A percentile compares a stretch with the other conserved stretches of the same genome.
These are phyloP conservation scores for Pythium aquatile DNA, from an alignment of 352 stramenopile species.

Conservation along the genomic window DNA sequence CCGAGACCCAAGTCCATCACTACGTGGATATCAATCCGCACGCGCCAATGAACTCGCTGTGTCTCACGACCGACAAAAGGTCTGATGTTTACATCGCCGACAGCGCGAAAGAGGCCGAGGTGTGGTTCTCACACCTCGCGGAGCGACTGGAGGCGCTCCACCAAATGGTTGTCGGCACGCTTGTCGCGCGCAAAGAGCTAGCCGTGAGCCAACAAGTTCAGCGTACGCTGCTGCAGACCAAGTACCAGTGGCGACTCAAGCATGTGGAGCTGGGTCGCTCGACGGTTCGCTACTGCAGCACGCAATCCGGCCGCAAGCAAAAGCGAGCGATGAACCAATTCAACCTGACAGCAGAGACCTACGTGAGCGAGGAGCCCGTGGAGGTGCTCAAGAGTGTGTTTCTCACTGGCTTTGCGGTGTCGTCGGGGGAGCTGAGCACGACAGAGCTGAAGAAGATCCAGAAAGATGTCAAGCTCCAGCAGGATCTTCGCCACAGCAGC, in stretches of 20 bases:
- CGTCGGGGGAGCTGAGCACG: constrained; percentile 18
- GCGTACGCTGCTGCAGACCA: constrained; percentile 49
- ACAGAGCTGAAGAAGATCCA: constrained; percentile 24
- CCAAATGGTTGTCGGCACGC: constrained; percentile 45
- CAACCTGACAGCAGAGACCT: constrained; percentile 47
- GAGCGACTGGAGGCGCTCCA: constrained; percentile 51
- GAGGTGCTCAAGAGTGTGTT: constrained; percentile 39
- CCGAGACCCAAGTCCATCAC: constrained; percentile 42
- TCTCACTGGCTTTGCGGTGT: constrained; percentile 21
- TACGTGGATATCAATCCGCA: constrained; percentile 68
- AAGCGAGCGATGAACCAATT: constrained; percentile 66
- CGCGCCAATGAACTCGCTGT: constrained; percentile 55
- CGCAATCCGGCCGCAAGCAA: constrained; percentile 10
- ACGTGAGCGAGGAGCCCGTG: constrained; percentile 55
- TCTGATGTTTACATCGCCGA: constrained; percentile 66
- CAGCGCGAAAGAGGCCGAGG: constrained; percentile 38
- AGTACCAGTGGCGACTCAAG: constrained; percentile 63
- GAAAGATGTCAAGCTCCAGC: constrained; percentile 19
- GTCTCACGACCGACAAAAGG: constrained; percentile 56
- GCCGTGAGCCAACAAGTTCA: constrained; percentile 46
- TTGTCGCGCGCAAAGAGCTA: constrained; percentile 61
- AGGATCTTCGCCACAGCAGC: constrained; percentile 4
- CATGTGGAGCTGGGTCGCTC: constrained; percentile 58
- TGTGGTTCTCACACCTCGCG: constrained; percentile 46
- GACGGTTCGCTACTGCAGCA: constrained; percentile 49